Conservation (phyloP, 2,329 filamentous ascomycete species). For the Phaeosphaeria sp. region DNA sequence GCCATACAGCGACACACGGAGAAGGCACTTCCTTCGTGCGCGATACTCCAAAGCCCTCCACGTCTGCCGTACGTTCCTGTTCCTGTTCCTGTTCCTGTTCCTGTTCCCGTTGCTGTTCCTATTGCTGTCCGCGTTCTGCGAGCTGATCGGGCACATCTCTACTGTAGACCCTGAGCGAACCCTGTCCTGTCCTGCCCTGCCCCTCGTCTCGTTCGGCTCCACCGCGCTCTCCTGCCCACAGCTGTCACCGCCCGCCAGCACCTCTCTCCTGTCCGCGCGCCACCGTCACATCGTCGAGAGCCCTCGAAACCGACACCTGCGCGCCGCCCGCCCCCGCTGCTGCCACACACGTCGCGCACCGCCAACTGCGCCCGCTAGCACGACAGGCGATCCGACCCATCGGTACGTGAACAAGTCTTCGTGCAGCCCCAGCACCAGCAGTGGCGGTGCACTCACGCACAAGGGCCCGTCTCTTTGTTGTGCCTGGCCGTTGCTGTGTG, state of each 20-base stretch:
- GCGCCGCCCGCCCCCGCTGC: neutral
- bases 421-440: neutral
- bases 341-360: neutral
- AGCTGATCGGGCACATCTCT: neutral
- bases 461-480: neutral
- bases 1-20: neutral
- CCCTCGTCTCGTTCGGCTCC: constrained; percentile 5
- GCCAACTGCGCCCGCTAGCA: neutral
- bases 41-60: no score
- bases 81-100: neutral
- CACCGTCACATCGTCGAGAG: neutral
- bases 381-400: constrained; percentile 4
- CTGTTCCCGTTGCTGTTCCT: no score
- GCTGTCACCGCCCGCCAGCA: neutral
- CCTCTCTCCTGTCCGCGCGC: neutral
- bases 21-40: neutral
- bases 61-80: neutral
- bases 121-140: neutral
- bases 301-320: neutral
- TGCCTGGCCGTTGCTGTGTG: neutral
- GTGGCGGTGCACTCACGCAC: neutral
- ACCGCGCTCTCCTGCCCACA: constrained; percentile 1
- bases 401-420: constrained; percentile 14
- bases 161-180: constrained; percentile 8
- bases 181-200: neutral